Conservation (phyloP, 1,284 basidiomycete genomes). For the Agaricales sp. region DNA sequence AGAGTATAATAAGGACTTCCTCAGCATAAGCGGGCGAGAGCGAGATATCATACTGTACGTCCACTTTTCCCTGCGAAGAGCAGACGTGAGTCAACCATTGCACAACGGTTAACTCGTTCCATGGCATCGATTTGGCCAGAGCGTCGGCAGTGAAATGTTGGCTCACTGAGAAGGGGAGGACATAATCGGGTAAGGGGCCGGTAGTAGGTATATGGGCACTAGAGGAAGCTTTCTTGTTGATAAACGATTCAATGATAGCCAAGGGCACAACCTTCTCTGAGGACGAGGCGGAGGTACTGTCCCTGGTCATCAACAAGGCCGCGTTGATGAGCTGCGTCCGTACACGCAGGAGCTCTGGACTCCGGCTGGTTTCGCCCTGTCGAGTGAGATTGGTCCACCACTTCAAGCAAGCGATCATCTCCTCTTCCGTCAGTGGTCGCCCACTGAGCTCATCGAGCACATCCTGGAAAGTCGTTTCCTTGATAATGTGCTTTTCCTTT, state of each 20-base stretch:
- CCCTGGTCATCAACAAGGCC: slow-evolving; percentile 44
- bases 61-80: slow-evolving; percentile 27
- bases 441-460: slow-evolving; percentile 73
- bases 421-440: slow-evolving; percentile 63
- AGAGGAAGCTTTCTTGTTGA: slow-evolving; percentile 51
- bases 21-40: slow-evolving; percentile 75
- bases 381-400: slow-evolving; percentile 81
- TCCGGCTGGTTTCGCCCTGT: slow-evolving; percentile 24
- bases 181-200: slow-evolving; percentile 71
- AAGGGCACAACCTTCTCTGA: slow-evolving; percentile 58
- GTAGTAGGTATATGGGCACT: slow-evolving; percentile 64
- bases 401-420: slow-evolving; percentile 75
- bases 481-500: slow-evolving; percentile 62
- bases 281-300: slow-evolving; percentile 20
- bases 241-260: slow-evolving; percentile 59
- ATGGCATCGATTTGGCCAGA: slow-evolving; percentile 60
- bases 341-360: slow-evolving; percentile 32
- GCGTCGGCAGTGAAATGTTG: slow-evolving; percentile 49
- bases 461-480: slow-evolving; percentile 78
- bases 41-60: slow-evolving; percentile 47
- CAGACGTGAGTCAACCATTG: slow-evolving; percentile 74
- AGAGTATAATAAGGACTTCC: slow-evolving; percentile 62
- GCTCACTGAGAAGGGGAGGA: slow-evolving; percentile 67
- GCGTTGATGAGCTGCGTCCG: slow-evolving; percentile 61
- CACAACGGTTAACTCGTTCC: slow-evolving; percentile 70